Base-by-base conservation (phyloP, 345 rosid species). In the Fremontodendron californicum region DNA sequence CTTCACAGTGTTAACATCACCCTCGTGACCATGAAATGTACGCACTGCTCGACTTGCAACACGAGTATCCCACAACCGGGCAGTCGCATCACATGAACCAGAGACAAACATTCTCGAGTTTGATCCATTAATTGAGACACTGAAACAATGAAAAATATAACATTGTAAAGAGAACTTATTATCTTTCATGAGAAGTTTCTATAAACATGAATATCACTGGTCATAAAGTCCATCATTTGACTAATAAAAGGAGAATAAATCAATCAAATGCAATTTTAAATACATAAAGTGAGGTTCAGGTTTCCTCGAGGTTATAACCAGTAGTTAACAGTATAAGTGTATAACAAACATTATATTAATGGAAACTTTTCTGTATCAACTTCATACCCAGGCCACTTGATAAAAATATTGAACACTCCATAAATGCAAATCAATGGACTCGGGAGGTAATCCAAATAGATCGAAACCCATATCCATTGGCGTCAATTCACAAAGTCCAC, bases 31-130 rank as follows among this genome's bases (percentile, higher is more conserved):
- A 78, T 96, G 92, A 84, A 92, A 96, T 2, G 94, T 91, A 25
- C 87, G 90, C 60, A 87, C 91, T n/a, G 99, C 98, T 84, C 97
- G 86, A 89, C 99, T 94, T 69, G 99, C 98, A 85, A 86, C 97
- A 46, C 99, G 98, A 71, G 97, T 89, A 81, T 94, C 99, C 99
- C 98, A 96, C 77, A 91, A 83, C 51, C 93, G 89, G 72, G 96
- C 97, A 81, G 99, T 92, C 57, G 88, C 49, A 81, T 96, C 99
- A 40, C 98, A 94, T 7, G 99, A 94, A 82, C 98, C 98, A 81
- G 99, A 92, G 82, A 96, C 89, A 74, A 96, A 96, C 86, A 81
- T 67, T 76, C 90, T 92, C 67, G 97, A 88, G 87, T 84, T 89
- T 73, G 93, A 81, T 75, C 86, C 91, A 70, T 86, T 90, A 60